These are phyloP conservation scores for Eleusine indica DNA, from an alignment of 176 grass and related monocot species.

Conservation along the genomic window DNA sequence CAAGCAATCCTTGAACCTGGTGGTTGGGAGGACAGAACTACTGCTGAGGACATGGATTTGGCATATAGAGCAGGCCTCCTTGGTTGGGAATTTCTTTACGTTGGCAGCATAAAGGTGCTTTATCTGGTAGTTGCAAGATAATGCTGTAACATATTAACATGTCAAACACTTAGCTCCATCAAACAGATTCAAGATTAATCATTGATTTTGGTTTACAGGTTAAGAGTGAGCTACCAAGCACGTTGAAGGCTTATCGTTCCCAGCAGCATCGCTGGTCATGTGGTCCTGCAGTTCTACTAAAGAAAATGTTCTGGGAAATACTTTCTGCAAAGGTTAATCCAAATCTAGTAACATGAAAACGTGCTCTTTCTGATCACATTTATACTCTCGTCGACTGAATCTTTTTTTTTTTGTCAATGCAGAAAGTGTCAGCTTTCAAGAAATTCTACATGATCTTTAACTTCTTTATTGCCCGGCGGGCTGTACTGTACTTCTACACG, in stretches of 20 bases:
- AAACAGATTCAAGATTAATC: background rate
- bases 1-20: constrained; percentile 49
- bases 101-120: constrained; percentile 56
- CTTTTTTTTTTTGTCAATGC: background rate
- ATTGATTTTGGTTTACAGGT: constrained; percentile 46
- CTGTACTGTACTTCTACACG: constrained; percentile 56
- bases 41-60: constrained; percentile 82
- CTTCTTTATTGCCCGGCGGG: constrained; percentile 64
- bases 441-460: constrained; percentile 70
- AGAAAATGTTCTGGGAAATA: constrained; percentile 73
- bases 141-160: background rate
- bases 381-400: background rate
- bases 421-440: constrained; percentile 59
- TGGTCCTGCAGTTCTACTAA: constrained; percentile 73
- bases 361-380: background rate
- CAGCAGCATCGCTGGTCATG: constrained; percentile 94
- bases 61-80: constrained; percentile 63
- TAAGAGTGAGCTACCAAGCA: constrained; percentile 75
- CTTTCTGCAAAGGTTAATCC: constrained; percentile 51
- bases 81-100: constrained; percentile 78
- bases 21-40: constrained; percentile 62
- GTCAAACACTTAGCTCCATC: background rate
- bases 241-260: constrained; percentile 71
- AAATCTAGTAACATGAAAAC: background rate
- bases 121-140: background rate